phyloP scores from a whole-genome alignment of 192 early-diverging fungal species.

The Pilobolus umbonatus region DNA sequence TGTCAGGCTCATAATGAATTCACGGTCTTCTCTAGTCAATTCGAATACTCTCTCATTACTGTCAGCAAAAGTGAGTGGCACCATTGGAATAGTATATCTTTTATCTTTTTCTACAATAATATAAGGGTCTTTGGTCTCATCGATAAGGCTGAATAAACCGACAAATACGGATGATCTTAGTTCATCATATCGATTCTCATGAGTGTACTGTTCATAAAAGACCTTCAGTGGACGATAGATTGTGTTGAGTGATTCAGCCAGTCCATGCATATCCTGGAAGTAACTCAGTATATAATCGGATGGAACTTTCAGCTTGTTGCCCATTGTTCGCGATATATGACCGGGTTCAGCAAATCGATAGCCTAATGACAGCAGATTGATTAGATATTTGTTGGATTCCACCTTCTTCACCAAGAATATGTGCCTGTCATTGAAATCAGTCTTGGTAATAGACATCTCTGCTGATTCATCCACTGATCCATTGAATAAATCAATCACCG shows the following conservation, averaged over 20 bases:
- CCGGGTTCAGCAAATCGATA: constrained; percentile 33
- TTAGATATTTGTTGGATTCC: not conserved
- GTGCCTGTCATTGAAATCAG: constrained; percentile 6
- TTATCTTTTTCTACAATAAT: constrained; percentile 16
- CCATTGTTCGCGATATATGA: constrained; percentile 34
- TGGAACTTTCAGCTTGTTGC: constrained; percentile 19
- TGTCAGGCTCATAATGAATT: not conserved
- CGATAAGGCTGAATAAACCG: constrained; percentile 20
- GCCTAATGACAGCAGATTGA: constrained; percentile 26
- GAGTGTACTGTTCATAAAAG: not conserved
- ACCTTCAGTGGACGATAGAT: not conserved
- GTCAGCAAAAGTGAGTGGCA: constrained; percentile 15
- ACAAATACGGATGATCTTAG: constrained; percentile 14
- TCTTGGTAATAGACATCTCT: not conserved
- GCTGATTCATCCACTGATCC: not conserved
- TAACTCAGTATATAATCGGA: constrained; percentile 26
- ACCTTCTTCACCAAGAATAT: constrained; percentile 36
- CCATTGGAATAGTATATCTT: constrained; percentile 21
- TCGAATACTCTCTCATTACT: constrained; percentile 4
- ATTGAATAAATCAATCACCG: constrained; percentile 13
- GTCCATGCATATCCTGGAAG: constrained; percentile 28
- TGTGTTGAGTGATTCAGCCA: constrained; percentile 1
- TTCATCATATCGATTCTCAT: not conserved
- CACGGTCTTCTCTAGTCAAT: constrained; percentile 7
- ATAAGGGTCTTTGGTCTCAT: constrained; percentile 3